These are phyloP conservation scores for Entonaema liquescens DNA, from an alignment of 495 filamentous ascomycete genomes.

Conservation along the genomic window DNA sequence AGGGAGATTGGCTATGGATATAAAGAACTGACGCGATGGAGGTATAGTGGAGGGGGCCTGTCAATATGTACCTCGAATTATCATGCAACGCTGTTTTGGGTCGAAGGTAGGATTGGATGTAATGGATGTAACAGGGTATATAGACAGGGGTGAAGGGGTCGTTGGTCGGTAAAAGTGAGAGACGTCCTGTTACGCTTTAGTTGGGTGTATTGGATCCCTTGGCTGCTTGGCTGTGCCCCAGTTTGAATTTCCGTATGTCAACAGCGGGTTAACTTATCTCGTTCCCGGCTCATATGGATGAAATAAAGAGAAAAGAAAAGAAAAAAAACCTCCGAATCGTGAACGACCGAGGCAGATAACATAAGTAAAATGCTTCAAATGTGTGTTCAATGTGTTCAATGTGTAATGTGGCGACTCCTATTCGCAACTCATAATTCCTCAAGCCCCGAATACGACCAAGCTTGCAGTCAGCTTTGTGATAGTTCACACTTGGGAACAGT, in stretches of 20 bases:
- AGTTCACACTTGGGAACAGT: slow-evolving; percentile 6
- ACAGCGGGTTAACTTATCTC: slow-evolving; percentile 20
- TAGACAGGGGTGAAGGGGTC: slow-evolving; percentile 25
- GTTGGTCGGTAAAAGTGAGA: slow-evolving; percentile 40
- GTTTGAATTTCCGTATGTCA: slow-evolving; percentile 31
- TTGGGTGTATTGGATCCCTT: slow-evolving; percentile 24
- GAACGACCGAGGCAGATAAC: neutral
- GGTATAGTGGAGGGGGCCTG: slow-evolving; percentile 39
- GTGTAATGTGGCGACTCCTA: slow-evolving; percentile 10
- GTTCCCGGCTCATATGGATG: slow-evolving; percentile 27
- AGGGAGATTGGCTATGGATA: slow-evolving; percentile 45
- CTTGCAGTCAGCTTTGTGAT: slow-evolving; percentile 16
- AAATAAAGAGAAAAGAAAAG: neutral
- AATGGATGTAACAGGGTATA: slow-evolving; percentile 32
- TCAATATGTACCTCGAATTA: slow-evolving; percentile 41
- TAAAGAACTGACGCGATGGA: slow-evolving; percentile 44
- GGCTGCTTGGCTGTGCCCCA: slow-evolving; percentile 33
- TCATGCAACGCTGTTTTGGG: slow-evolving; percentile 42
- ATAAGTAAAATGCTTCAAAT: slow-evolving; percentile 1
- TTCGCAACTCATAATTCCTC: slow-evolving; percentile 7
- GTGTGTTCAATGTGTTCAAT: neutral
- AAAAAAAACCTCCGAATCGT: too few species aligned
- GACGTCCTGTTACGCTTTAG: slow-evolving; percentile 22
- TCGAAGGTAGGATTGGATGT: slow-evolving; percentile 33
- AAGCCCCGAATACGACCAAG: slow-evolving; percentile 8